Evolutionary conservation across 306 rosid species (phyloP), one percentile per base, ranked within the genome.

Genomic region (Prosopis cineraria): DNA sequence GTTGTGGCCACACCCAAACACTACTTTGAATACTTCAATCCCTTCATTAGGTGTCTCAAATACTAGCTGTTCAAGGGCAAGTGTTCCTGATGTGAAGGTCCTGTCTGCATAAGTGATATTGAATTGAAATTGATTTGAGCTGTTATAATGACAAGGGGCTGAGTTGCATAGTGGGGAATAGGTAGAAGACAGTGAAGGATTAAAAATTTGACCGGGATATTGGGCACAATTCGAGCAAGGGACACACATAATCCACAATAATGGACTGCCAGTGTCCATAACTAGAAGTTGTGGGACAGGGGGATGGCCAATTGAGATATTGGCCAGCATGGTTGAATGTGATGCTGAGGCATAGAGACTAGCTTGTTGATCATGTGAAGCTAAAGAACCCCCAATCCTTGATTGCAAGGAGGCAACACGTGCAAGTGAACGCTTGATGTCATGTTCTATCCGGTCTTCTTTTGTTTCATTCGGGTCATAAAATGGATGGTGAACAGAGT

Each of bases 231-330:
- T 77, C 63, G 79, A 37, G 87, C 89, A 85, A 79, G 88, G 88
- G 45, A 37, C 44, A 82, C 91, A 85, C 80, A 83, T 85, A n/a
- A 82, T 7, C 91, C 91, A 88, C 9, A 81, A 69, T 7, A 69
- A 3, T 20, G 17, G 29, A 70, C 88, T 84, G 29, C 53, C 87
- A 0, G 88, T 87, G 81, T 87, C 91, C 52, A 85, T 13, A 1
- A 68, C 14, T 24, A 79, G 47, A 68, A 88, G 82, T 40, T 88
- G 88, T 68, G 86, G 82, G 31, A 50, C 16, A 1, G 88, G 86
- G 17, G 89, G 88, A n/a, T 81, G 83, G 34, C 91, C 91, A 19
- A 85, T 50, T 31, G 91, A 85, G 80, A 85, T 7, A 44, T 81
- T 85, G 31, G 80, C 89, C 12, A 77, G 17, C 10, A 85, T 20